Evolutionary conservation across 73 alveolate species (phyloP).

Genomic region (Paramecium bursaria): DNA sequence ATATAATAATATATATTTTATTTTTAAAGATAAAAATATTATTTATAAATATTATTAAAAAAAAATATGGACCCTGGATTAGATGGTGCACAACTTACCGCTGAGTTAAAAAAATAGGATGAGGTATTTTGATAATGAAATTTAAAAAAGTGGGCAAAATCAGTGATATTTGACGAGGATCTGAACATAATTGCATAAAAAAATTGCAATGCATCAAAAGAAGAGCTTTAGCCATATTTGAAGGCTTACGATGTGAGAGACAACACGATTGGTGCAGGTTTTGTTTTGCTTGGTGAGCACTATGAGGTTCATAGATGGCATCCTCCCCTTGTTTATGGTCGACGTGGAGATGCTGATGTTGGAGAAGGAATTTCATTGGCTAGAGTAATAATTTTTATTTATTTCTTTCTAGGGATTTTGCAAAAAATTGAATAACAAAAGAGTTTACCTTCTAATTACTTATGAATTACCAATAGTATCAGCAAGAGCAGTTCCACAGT

Average conservation of each 20-base stretch:
- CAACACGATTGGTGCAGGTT: conserved; percentile 76
- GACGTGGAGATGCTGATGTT: conserved; percentile 99
- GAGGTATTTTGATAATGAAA: neutral
- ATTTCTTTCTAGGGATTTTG: conserved; percentile 4
- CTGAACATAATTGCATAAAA: conserved; percentile 65
- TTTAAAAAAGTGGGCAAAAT: conserved; percentile 71
- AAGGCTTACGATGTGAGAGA: conserved; percentile 72
- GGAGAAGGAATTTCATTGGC: conserved; percentile 97
- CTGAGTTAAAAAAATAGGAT: conserved; percentile 44
- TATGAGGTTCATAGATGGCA: conserved; percentile 98
- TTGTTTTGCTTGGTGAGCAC: conserved; percentile 76
- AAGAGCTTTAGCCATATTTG: conserved; percentile 65
- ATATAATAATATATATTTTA: too few relatives aligned
- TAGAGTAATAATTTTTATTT: conserved; percentile 66
- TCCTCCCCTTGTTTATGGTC: conserved; percentile 97
- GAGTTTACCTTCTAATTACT: conserved; percentile 86
- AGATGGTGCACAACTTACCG: conserved; percentile 35
- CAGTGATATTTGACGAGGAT: conserved; percentile 72
- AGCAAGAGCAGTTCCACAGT: conserved; percentile 94
- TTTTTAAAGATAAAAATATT: too few relatives aligned
- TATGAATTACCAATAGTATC: conserved; percentile 92
- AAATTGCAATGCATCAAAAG: conserved; percentile 62
- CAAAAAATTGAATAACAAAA: conserved; percentile 27
- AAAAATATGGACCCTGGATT: conserved; percentile 55
- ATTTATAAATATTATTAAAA: too few relatives aligned